phyloP scores from a whole-genome alignment of 2,329 filamentous ascomycete genomes.

The Plenodomus biglobosus region DNA sequence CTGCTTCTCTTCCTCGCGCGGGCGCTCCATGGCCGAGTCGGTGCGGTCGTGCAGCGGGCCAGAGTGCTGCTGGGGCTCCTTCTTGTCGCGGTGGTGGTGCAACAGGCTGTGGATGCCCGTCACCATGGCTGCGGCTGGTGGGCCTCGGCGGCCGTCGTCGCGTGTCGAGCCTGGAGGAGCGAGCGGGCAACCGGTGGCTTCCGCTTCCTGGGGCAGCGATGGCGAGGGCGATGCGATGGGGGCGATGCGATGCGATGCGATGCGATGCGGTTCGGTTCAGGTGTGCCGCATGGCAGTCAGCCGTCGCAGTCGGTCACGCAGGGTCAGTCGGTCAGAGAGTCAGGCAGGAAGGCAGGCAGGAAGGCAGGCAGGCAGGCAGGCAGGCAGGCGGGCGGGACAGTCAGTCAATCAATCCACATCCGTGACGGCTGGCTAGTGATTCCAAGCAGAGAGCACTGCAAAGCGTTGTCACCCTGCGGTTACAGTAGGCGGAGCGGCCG shows the following conservation, averaged over 20 bases:
- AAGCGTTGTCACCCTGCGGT: slow-evolving; percentile 12
- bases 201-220: background rate
- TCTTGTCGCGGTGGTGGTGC: slow-evolving; percentile 35
- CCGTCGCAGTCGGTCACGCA: slow-evolving; percentile 1
- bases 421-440: no score
- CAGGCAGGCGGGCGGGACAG: no score
- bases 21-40: slow-evolving; percentile 41
- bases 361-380: no score
- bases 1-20: slow-evolving; percentile 52
- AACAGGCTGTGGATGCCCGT: slow-evolving; percentile 43
- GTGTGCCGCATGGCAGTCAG: slow-evolving; percentile 3
- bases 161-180: no score
- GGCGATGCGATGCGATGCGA: background rate
- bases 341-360: background rate
- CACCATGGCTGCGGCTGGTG: slow-evolving; percentile 34
- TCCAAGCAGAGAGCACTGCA: background rate
- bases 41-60: slow-evolving; percentile 35
- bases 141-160: slow-evolving; percentile 13
- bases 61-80: slow-evolving; percentile 24
- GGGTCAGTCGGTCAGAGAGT: slow-evolving; percentile 5
- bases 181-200: no score
- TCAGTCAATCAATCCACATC: background rate
- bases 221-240: slow-evolving; percentile 12
- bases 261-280: background rate
- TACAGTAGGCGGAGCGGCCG: slow-evolving; percentile 24